Evolutionary conservation across 345 rosid genomes (phyloP).

Genomic region (Gossypium turneri): DNA sequence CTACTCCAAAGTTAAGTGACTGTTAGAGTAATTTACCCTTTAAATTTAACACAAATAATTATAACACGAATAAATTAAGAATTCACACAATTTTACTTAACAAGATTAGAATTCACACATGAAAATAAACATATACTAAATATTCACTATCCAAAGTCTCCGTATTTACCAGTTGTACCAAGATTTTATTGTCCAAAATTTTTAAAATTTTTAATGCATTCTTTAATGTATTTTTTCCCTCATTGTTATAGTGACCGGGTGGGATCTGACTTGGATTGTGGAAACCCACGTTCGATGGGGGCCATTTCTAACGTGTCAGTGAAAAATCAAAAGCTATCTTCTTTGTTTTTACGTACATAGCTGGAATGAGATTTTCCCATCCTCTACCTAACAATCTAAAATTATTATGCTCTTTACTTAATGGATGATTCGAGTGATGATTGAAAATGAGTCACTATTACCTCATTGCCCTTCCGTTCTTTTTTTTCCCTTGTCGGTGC

Average conservation of each 20-base stretch:
- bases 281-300: conserved; percentile 13
- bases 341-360: neutral
- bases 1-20: too few species aligned
- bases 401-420: neutral
- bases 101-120: too few species aligned
- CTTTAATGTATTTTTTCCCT: neutral
- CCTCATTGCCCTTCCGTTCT: neutral
- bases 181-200: too few species aligned
- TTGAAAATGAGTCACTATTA: neutral
- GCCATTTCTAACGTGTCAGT: conserved; percentile 14
- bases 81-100: too few species aligned
- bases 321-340: neutral
- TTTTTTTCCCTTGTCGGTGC: neutral
- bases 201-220: neutral
- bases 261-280: conserved; percentile 40
- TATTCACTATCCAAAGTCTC: too few species aligned
- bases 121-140: too few species aligned
- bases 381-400: conserved; percentile 13
- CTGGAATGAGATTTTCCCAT: neutral
- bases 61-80: too few species aligned
- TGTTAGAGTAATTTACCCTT: too few species aligned
- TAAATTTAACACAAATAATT: too few species aligned
- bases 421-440: conserved; percentile 4
- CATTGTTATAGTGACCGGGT: conserved; percentile 7
- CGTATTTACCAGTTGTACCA: too few species aligned